Evolutionary conservation across 2,329 filamentous ascomycete genomes (phyloP), one percentile per base, ranked within the genome.

Genomic region (Colletotrichum simmondsii): DNA sequence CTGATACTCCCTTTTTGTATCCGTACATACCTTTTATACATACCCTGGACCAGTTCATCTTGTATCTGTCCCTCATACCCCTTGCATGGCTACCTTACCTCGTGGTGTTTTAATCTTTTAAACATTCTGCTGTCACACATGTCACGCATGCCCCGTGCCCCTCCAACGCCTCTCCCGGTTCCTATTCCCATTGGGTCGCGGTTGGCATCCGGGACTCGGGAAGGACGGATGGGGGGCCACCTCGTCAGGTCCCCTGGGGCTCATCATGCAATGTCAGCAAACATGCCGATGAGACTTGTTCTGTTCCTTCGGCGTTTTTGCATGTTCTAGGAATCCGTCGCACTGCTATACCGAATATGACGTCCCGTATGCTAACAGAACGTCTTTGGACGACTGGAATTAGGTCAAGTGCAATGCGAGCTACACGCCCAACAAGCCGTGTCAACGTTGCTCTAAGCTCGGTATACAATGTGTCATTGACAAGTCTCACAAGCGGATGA

Each of bases 381-480:
- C 19, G 32, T 22, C 42, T 37, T 26, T 60, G 63, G 35, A 68
- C 61, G 57, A 26, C 53, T n/a, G 58, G 49, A n/a, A 58, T 58
- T 74, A 87, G 85, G 85, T 87, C 30, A 83, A 84, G 68, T 87
- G 85, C 77, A 83, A 83, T 75, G 80, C 83, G 22, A 85, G 82
- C 75, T 75, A 79, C 16, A 77, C 78, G 12, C 76, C 79, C 2
- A 83, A 83, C 63, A 80, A 85, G 75, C 82, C 84, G 32, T 87
- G 85, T 66, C 83, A 85, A 71, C 81, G 85, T 59, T 87, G 85
- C 72, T 78, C 81, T 70, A 87, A 87, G 78, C 78, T 86, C 28
- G 78, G 82, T 52, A 78, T 86, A 35, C 76, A 81, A 22, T 87
- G 85, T 65, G 81, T 87, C 12, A 84, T 87, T 35, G 85, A 87